Base-by-base conservation (phyloP, 257 asterid genomes). In the Gentiana straminea region DNA sequence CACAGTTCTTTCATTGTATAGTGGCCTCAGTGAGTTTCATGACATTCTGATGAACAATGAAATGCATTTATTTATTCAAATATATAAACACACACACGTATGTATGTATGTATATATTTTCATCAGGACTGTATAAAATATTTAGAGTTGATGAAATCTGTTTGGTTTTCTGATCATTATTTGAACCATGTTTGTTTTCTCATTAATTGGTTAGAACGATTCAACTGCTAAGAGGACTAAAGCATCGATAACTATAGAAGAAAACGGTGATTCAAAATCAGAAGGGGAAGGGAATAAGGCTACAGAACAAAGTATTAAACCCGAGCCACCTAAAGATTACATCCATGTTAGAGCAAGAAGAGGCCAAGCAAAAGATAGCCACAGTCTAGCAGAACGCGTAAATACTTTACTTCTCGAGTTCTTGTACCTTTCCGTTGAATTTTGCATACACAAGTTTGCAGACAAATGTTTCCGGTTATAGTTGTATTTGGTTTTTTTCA, bases 331-430 rank as follows among this genome's bases (percentile, higher is more conserved):
- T 58, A 89, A 86, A 67, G 97, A 86, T 67, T 89, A 81, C 69
- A 86, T 89, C 73, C 97, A 89, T 68, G 95, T 89, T 64, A 77
- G 97, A 72, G 97, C 95, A 13, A 81, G 95, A 74, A 78, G 97
- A 77, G 97, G 97, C 33, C 95, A 89, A 76, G 97, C 97, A 34
- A 89, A 95, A 9, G 97, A 89, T 74, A 86, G 97, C 78, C 97
- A 86, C 73, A 86, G 95, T 75, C 63, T 89, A 62, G 95, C 97
- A 36, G 97, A 89, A 74, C 77, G 97, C 73, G 97, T 89, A 72
- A 65, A 32, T 46, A 41, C 47, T 48, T 49, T 45, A n/a, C 54
- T 3, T 13, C 24, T 24, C 24, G 24, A 24, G 24, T 24, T 41
- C 46, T 41, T 41, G 46, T 41, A 51, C 46, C 54, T 57, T 35